Percentiles rank a stretch among this genome's conserved stretches.
Conservation (phyloP, 192 early-diverging fungal genomes). For the Kickxella alabastrina region DNA sequence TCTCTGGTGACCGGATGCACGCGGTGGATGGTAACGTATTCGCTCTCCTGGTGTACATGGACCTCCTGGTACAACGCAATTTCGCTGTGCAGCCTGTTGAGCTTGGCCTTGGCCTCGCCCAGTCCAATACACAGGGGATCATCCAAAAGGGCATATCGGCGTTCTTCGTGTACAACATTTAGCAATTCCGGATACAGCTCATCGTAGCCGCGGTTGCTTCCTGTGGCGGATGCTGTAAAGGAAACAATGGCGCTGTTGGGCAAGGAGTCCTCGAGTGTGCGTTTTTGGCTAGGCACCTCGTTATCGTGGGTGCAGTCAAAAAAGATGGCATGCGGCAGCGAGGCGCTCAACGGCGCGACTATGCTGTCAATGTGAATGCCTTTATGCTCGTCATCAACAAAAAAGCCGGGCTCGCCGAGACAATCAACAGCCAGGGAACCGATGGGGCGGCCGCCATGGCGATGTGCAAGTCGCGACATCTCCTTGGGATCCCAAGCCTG, state of each 20-base stretch:
- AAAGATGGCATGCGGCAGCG: conserved; percentile 88
- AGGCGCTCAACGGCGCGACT: conserved; percentile 72
- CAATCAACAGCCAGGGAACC: conserved; percentile 78
- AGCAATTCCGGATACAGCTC: conserved; percentile 85
- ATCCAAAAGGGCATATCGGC: conserved; percentile 68
- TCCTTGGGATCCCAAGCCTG: conserved; percentile 93
- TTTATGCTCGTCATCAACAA: conserved; percentile 48
- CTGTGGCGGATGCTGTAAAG: conserved; percentile 87
- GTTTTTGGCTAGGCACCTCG: conserved; percentile 89
- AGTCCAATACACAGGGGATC: conserved; percentile 56
- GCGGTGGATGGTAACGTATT: conserved; percentile 91
- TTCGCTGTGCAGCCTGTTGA: conserved; percentile 76
- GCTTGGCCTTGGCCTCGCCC: conserved; percentile 60
- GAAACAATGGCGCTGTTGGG: conserved; percentile 87
- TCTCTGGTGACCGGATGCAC: conserved; percentile 85
- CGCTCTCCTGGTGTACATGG: conserved; percentile 94
- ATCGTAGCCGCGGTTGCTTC: conserved; percentile 97
- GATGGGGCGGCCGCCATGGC: conserved; percentile 86
- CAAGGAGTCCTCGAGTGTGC: conserved; percentile 85
- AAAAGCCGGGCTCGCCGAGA: conserved; percentile 51
- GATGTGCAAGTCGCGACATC: conserved; percentile 83
- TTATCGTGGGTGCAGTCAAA: conserved; percentile 99
- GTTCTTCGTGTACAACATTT: conserved; percentile 83
- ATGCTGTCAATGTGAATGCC: conserved; percentile 42
- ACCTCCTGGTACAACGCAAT: conserved; percentile 86